These are phyloP conservation scores for Lasiodiplodia hormozganensis DNA, from an alignment of 2,329 filamentous ascomycete genomes.

Conservation along the genomic window DNA sequence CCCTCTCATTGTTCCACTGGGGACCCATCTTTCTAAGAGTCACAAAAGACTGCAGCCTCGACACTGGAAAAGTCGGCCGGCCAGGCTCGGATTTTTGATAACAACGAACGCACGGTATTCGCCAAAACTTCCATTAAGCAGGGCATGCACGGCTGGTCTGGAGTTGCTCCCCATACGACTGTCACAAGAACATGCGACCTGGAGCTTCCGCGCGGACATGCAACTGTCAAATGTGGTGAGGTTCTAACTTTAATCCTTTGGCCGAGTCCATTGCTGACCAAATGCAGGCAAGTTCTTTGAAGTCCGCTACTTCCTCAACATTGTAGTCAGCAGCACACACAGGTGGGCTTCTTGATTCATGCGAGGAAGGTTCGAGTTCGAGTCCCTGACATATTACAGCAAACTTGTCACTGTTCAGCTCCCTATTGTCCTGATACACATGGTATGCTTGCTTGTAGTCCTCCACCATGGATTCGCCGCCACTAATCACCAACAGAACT, in stretches of 20 bases:
- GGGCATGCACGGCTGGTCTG: constrained; percentile 54
- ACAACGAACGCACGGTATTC: constrained; percentile 57
- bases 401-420: constrained; percentile 61
- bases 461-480: neutral
- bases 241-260: constrained; percentile 25
- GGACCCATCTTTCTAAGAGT: constrained; percentile 21
- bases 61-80: constrained; percentile 57
- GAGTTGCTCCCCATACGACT: constrained; percentile 54
- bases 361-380: neutral
- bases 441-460: constrained; percentile 42
- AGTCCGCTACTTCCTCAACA: constrained; percentile 62
- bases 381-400: constrained; percentile 38
- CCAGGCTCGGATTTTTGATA: constrained; percentile 61
- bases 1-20: constrained; percentile 32
- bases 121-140: constrained; percentile 52
- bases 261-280: neutral
- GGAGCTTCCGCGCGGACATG: constrained; percentile 58
- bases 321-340: constrained; percentile 54
- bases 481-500: constrained; percentile 50
- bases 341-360: constrained; percentile 39
- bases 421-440: constrained; percentile 63
- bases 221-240: constrained; percentile 58
- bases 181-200: constrained; percentile 58
- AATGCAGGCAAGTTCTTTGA: constrained; percentile 60
- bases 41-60: constrained; percentile 52